Evolutionary conservation across 2,329 filamentous ascomycete species (phyloP), one percentile per base, ranked within the genome.

Genomic region (Aphanoascus verrucosus): DNA sequence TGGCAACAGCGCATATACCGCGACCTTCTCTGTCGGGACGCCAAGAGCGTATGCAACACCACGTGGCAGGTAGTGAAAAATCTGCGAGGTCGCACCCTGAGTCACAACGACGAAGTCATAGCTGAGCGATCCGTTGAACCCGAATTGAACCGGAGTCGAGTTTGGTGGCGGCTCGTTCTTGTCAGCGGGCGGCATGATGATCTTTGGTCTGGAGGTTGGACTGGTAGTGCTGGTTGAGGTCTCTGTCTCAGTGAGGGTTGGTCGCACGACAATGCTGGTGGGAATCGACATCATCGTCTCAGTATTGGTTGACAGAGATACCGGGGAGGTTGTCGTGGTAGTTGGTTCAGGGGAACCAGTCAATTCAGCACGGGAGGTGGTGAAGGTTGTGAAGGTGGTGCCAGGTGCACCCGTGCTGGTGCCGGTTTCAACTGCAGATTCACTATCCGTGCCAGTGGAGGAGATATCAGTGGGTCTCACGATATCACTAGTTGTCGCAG

Each of bases 51-150:
- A 79, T 1, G 79, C 73, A 48, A 95, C 76, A 59, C 86, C 88
- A 50, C 75, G 62, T 0, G 89, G 89, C 3, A 96, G 74, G 59
- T 81, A 86, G 51, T 80, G 72, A 73, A 96, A 94, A 63, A 98
- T 87, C 69, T 97, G 91, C 38, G 81, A 81, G 4, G 88, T 85
- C 15, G 89, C 86, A 58, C 84, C 77, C 12, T 81, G 76, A 57
- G 85, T 82, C 19, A 74, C 74, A 9, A 85, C 83, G 28, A 97
- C 86, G 65, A 94, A 95, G 7, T 79, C 73, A 68, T 93, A 98
- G 72, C 94, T 91, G 61, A 94, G 77, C 1, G 80, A 79, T 64
- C 82, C 85, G 50, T 81, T 74, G 77, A 97, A 96, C 34, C 86
- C 93, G 58, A 97, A 78, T 66, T 95, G 88, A 60, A 95, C 84